Conservation (phyloP, 805 yeast genomes). For the Jamesozyma jinghongensis region DNA sequence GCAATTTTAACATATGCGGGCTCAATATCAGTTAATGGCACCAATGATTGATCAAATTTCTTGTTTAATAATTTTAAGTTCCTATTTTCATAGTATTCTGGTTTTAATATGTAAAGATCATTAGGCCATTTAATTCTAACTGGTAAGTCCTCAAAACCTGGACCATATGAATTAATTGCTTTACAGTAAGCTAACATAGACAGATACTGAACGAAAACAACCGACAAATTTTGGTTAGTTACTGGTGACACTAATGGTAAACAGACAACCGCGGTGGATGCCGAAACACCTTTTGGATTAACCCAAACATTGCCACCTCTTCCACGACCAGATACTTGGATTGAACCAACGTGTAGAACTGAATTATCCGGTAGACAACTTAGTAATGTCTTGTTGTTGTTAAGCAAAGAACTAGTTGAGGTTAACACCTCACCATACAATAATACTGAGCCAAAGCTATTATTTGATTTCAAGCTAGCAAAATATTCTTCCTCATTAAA, state of each 20-base stretch:
- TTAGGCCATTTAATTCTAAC: conserved; percentile 93
- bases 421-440: conserved; percentile 85
- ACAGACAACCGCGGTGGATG: conserved; percentile 62
- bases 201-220: conserved; percentile 82
- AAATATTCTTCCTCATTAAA: conserved; percentile 58
- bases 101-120: conserved; percentile 71
- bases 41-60: conserved; percentile 24
- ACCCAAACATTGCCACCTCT: conserved; percentile 95
- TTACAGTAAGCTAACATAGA: conserved; percentile 76
- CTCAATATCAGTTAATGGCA: conserved; percentile 43
- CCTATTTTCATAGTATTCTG: conserved; percentile 40
- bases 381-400: conserved; percentile 55
- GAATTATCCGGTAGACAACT: conserved; percentile 34
- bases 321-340: conserved; percentile 87
- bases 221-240: conserved; percentile 40
- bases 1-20: conserved; percentile 67
- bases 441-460: conserved; percentile 50
- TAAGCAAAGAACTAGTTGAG: conserved; percentile 74
- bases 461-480: conserved; percentile 23
- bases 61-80: conserved; percentile 17
- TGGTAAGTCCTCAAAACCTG: conserved; percentile 67
- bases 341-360: conserved; percentile 48
- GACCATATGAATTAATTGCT: conserved; percentile 52
- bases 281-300: conserved; percentile 85
- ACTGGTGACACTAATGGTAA: conserved; percentile 38